These are phyloP conservation scores for Kwoniella botswanensis DNA, from an alignment of 768 basidiomycete species.

Conservation along the genomic window DNA sequence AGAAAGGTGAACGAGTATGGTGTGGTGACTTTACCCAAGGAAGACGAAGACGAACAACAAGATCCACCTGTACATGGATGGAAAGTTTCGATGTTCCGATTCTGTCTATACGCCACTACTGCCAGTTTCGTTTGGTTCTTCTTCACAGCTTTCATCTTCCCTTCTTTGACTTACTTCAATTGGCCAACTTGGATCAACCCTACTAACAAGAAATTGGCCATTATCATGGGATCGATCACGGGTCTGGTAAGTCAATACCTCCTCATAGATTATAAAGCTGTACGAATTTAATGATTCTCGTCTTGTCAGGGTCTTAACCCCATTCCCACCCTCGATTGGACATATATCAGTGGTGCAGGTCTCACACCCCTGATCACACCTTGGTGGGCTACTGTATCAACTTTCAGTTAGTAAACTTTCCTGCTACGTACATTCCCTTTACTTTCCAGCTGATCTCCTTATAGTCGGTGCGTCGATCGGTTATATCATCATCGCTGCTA, in stretches of 20 bases:
- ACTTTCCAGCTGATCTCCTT: neutral
- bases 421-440: neutral
- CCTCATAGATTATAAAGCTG: neutral
- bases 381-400: slow-evolving; percentile 20
- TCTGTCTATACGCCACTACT: slow-evolving; percentile 71
- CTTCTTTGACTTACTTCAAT: slow-evolving; percentile 79
- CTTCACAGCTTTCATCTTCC: slow-evolving; percentile 88
- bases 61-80: slow-evolving; percentile 19
- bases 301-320: slow-evolving; percentile 55
- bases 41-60: neutral
- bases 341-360: slow-evolving; percentile 40
- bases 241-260: slow-evolving; percentile 52
- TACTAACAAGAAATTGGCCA: slow-evolving; percentile 53
- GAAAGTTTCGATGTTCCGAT: slow-evolving; percentile 54
- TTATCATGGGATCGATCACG: slow-evolving; percentile 48
- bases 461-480: slow-evolving; percentile 13
- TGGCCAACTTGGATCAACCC: slow-evolving; percentile 83
- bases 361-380: slow-evolving; percentile 23
- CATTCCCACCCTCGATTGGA: slow-evolving; percentile 60
- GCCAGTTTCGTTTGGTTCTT: slow-evolving; percentile 82
- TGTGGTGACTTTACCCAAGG: slow-evolving; percentile 6
- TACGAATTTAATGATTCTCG: slow-evolving; percentile 8
- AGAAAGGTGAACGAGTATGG: slow-evolving; percentile 18
- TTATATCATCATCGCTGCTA: slow-evolving; percentile 1
- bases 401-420: slow-evolving; percentile 7